A percentile compares a stretch with the other conserved stretches of the same genome.
Evolutionary conservation across 805 yeast genomes (phyloP).

Genomic region (Candida manassasensis): DNA sequence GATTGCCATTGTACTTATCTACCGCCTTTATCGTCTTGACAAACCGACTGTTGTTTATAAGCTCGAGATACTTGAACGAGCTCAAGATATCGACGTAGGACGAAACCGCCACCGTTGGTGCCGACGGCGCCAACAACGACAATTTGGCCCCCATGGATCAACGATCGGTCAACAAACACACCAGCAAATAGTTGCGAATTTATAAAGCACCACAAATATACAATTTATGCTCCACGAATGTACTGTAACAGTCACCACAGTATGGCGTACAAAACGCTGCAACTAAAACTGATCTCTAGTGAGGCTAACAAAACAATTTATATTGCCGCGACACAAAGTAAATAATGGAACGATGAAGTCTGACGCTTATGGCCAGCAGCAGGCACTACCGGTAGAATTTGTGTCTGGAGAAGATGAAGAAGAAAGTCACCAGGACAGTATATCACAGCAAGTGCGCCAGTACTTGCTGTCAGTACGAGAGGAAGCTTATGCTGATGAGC

Average conservation of each 20-base stretch:
- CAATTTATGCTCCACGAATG: too few relatives aligned
- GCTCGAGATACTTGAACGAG: conserved; percentile 68
- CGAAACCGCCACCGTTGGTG: conserved; percentile 86
- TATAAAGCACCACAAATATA: too few relatives aligned
- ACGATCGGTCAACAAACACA: too few relatives aligned
- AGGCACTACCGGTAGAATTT: conserved; percentile 4
- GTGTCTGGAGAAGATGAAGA: conserved; percentile 3
- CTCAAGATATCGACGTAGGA: conserved; percentile 82
- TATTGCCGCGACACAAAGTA: too few relatives aligned
- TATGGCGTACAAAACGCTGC: too few relatives aligned
- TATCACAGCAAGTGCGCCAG: conserved; percentile 13
- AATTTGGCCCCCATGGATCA: conserved; percentile 87
- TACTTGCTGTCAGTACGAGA: conserved; percentile 26
- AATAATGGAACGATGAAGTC: neutral
- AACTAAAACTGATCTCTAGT: too few relatives aligned
- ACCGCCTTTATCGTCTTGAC: conserved; percentile 80
- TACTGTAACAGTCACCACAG: too few relatives aligned
- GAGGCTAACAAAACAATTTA: too few relatives aligned
- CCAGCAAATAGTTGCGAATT: too few relatives aligned
- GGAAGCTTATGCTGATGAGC: conserved; percentile 25
- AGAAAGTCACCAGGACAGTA: conserved; percentile 1
- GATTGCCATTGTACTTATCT: conserved; percentile 60
- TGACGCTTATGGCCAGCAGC: conserved; percentile 2
- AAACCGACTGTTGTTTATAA: conserved; percentile 77
- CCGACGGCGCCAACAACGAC: conserved; percentile 82